Conservation (phyloP, 2,329 filamentous ascomycete species). For the Fonsecaea nubica region DNA sequence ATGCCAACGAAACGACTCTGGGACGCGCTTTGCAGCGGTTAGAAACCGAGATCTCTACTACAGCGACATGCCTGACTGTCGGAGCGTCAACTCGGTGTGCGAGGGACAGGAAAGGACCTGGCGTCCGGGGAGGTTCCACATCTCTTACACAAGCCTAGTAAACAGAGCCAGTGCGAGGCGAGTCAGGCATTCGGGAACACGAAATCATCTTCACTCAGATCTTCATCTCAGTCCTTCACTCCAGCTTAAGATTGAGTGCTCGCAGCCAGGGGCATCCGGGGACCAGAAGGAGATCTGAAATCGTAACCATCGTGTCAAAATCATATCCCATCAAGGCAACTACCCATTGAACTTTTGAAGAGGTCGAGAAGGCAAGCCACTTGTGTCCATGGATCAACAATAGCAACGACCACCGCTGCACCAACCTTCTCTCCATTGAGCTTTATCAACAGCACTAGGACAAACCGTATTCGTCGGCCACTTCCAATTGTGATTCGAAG, state of each 20-base stretch:
- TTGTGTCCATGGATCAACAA: neutral
- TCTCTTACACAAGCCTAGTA: neutral
- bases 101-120: neutral
- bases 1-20: neutral
- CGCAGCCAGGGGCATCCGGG: neutral
- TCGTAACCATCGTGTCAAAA: neutral
- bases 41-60: neutral
- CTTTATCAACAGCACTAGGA: neutral
- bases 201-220: neutral
- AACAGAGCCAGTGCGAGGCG: neutral
- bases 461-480: neutral
- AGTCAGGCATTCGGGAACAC: neutral
- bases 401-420: neutral
- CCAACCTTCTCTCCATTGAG: neutral
- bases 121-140: neutral
- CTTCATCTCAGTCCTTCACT: neutral
- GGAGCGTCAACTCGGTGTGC: neutral
- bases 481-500: neutral
- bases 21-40: neutral
- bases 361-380: neutral
- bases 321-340: neutral
- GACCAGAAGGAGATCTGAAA: neutral
- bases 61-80: neutral
- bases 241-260: neutral
- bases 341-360: neutral